Evolutionary conservation across 2,329 filamentous ascomycete species (phyloP).

Genomic region (Penicillium verrucosum): DNA sequence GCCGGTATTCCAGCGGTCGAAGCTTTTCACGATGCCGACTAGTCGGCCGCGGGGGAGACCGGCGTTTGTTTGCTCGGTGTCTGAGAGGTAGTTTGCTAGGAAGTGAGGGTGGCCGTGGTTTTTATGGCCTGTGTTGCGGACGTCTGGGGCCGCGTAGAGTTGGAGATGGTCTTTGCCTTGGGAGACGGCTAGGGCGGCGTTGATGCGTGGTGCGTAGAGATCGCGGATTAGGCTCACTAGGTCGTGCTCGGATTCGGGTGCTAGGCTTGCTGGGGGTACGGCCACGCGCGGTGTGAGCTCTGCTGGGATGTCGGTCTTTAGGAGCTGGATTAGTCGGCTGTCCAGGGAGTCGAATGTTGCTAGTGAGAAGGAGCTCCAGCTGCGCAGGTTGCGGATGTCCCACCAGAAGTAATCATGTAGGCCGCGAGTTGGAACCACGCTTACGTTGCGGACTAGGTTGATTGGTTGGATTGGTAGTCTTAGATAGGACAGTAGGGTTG

Average conservation of each 20-base stretch:
- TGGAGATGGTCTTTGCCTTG: slow-evolving; percentile 61
- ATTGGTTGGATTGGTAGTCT: slow-evolving; percentile 77
- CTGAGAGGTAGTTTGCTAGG: slow-evolving; percentile 53
- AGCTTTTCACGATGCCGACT: slow-evolving; percentile 84
- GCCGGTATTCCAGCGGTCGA: slow-evolving; percentile 90
- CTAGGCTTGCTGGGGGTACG: slow-evolving; percentile 51
- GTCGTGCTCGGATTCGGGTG: slow-evolving; percentile 73
- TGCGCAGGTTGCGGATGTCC: slow-evolving; percentile 83
- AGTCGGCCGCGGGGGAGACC: slow-evolving; percentile 59
- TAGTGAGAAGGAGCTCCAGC: slow-evolving; percentile 77
- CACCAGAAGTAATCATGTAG: slow-evolving; percentile 87
- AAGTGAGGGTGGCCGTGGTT: slow-evolving; percentile 50
- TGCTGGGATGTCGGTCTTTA: slow-evolving; percentile 62
- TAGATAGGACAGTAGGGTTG: slow-evolving; percentile 74
- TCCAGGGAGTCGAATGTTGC: slow-evolving; percentile 64
- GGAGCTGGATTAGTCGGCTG: slow-evolving; percentile 67
- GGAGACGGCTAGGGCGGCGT: slow-evolving; percentile 74
- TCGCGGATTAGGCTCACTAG: slow-evolving; percentile 72
- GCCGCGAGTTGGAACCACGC: slow-evolving; percentile 63
- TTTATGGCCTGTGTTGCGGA: slow-evolving; percentile 35
- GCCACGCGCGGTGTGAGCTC: slow-evolving; percentile 38
- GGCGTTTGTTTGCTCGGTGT: slow-evolving; percentile 48
- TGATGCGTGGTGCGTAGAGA: slow-evolving; percentile 82
- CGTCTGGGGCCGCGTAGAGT: slow-evolving; percentile 42
- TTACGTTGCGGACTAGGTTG: slow-evolving; percentile 74